Conservation (phyloP, 768 basidiomycete species). For the Kwoniella sp. region DNA sequence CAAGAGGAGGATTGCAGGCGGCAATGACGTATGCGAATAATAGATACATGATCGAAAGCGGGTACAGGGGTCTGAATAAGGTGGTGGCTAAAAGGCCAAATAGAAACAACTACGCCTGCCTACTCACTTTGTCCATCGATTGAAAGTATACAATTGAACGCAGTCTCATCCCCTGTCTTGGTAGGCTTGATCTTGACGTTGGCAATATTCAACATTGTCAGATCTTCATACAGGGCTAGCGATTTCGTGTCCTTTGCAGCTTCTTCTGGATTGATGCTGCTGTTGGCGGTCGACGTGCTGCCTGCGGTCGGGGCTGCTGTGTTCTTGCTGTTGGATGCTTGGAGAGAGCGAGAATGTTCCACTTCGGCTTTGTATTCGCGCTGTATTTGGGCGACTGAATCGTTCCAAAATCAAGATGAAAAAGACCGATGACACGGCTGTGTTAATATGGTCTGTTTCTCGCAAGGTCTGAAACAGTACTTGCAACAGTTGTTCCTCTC, state of each 20-base stretch:
- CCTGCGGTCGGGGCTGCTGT: neutral
- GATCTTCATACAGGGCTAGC: constrained; percentile 78
- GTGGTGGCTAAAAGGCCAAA: too few species aligned
- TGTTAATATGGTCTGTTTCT: too few species aligned
- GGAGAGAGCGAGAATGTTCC: constrained; percentile 37
- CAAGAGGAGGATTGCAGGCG: too few species aligned
- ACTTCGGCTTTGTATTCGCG: constrained; percentile 50
- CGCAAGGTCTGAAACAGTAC: too few species aligned
- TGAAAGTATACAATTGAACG: constrained; percentile 64
- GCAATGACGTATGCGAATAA: too few species aligned
- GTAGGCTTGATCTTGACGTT: constrained; percentile 62
- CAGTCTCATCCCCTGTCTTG: constrained; percentile 64
- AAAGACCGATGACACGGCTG: too few species aligned
- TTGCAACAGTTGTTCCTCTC: neutral
- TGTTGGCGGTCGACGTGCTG: neutral
- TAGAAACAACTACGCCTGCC: neutral
- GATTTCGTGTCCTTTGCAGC: constrained; percentile 64
- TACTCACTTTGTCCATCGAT: constrained; percentile 41
- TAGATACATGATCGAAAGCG: too few species aligned
- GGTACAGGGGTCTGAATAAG: too few species aligned
- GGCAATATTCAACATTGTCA: constrained; percentile 75
- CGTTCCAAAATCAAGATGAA: neutral
- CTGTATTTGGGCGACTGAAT: constrained; percentile 24
- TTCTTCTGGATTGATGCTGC: constrained; percentile 36
- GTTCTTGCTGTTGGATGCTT: constrained; percentile 13